Conservation (phyloP, 257 asterid genomes). For the Lavandula angustifolia region DNA sequence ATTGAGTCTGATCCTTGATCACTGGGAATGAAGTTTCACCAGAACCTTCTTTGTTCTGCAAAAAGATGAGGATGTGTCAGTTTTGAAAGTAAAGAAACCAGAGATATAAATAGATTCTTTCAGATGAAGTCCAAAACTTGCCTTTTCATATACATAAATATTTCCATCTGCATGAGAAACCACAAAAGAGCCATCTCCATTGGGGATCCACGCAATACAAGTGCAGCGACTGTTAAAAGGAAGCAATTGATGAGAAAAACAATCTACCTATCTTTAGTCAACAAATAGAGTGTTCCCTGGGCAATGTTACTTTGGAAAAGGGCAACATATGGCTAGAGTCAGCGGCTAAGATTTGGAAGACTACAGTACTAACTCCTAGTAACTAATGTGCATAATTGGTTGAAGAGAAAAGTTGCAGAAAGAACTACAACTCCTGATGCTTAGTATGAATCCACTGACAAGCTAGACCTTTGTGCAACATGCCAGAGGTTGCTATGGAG, state of each 20-base stretch:
- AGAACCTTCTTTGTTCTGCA: constrained; percentile 89
- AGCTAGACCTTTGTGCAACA: neutral
- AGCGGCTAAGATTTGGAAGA: neutral
- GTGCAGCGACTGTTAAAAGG: constrained; percentile 79
- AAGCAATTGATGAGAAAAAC: constrained; percentile 16
- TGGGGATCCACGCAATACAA: constrained; percentile 90
- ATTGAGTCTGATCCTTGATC: constrained; percentile 91
- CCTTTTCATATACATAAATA: constrained; percentile 89
- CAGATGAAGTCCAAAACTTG: constrained; percentile 45
- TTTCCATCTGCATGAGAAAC: constrained; percentile 96
- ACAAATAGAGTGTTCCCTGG: neutral
- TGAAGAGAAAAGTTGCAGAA: neutral
- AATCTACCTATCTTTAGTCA: neutral
- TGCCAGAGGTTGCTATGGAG: neutral
- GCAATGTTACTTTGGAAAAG: neutral
- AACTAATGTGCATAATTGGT: neutral
- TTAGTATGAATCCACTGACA: neutral
- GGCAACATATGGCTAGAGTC: neutral
- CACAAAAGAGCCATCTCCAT: constrained; percentile 84
- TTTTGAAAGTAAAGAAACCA: constrained; percentile 18
- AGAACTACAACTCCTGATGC: neutral
- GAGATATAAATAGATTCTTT: constrained; percentile 24
- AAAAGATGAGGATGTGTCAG: constrained; percentile 26
- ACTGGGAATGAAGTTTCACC: constrained; percentile 94
- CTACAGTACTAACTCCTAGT: neutral